Conservation (phyloP, 257 asterid genomes). For the Verbena officinalis region DNA sequence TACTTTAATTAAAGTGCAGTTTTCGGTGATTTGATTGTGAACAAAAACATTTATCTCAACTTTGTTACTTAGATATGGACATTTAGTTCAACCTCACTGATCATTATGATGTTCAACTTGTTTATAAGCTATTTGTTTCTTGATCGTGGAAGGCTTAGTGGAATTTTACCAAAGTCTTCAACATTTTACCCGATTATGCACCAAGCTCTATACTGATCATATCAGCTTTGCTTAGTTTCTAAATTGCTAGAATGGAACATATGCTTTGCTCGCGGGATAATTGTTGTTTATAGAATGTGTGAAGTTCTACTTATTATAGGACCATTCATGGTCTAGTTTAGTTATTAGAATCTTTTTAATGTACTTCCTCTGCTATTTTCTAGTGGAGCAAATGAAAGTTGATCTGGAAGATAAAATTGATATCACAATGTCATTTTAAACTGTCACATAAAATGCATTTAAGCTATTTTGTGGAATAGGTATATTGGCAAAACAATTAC, state of each 20-base stretch:
- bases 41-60: neutral
- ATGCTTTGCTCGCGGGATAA: neutral
- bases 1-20: neutral
- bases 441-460: neutral
- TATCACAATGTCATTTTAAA: neutral
- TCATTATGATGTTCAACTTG: neutral
- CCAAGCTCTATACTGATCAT: neutral
- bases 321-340: neutral
- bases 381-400: neutral
- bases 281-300: neutral
- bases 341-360: neutral
- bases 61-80: neutral
- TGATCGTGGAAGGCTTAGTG: neutral
- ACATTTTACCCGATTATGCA: neutral
- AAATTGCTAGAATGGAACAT: neutral
- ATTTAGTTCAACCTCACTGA: neutral
- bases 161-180: neutral
- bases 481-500: neutral
- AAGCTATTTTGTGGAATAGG: neutral
- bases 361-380: neutral
- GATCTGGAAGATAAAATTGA: neutral
- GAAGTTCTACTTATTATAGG: no score
- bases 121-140: conserved; percentile 11
- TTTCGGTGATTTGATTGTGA: conserved; percentile 1
- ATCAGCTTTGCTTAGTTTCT: neutral